Percentiles rank a stretch among this genome's conserved stretches.
Evolutionary conservation across 495 filamentous ascomycete genomes (phyloP).

Genomic region (Penicillium tannophilum): DNA sequence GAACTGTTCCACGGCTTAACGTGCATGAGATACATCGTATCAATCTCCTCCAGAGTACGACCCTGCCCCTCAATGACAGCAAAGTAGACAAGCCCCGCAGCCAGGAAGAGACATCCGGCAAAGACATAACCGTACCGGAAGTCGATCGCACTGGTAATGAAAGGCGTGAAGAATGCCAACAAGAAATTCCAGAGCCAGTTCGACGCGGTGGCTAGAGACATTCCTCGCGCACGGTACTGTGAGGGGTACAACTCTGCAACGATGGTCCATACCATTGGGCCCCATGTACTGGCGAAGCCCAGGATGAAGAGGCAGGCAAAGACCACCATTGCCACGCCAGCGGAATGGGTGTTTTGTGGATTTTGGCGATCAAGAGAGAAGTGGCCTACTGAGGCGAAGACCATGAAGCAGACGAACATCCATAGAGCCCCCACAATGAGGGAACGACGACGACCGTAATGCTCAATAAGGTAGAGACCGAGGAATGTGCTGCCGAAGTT

Average conservation of each 20-base stretch:
- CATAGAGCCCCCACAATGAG: slow-evolving; percentile 66
- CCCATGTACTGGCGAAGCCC: slow-evolving; percentile 69
- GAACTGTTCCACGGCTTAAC: slow-evolving; percentile 65
- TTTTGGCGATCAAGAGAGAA: slow-evolving; percentile 56
- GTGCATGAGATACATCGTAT: slow-evolving; percentile 76
- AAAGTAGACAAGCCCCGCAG: slow-evolving; percentile 65
- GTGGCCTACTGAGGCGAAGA: slow-evolving; percentile 69
- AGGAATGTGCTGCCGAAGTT: slow-evolving; percentile 72
- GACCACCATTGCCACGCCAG: slow-evolving; percentile 71
- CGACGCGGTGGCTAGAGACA: slow-evolving; percentile 74
- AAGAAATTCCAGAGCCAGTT: slow-evolving; percentile 93
- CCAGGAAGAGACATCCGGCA: slow-evolving; percentile 66
- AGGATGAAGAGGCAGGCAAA: slow-evolving; percentile 67
- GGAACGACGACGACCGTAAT: slow-evolving; percentile 66
- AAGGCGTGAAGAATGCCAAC: slow-evolving; percentile 77
- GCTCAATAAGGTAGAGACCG: slow-evolving; percentile 69
- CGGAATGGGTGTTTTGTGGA: slow-evolving; percentile 53
- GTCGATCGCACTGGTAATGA: slow-evolving; percentile 67
- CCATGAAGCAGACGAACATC: slow-evolving; percentile 71
- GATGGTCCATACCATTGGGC: slow-evolving; percentile 80
- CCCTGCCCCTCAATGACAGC: slow-evolving; percentile 69
- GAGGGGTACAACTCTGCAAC: slow-evolving; percentile 79
- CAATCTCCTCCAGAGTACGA: slow-evolving; percentile 74
- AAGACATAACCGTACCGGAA: slow-evolving; percentile 81
- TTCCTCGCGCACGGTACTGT: slow-evolving; percentile 69